Percentiles rank a stretch among this genome's conserved stretches.
Conservation (phyloP, 306 rosid genomes). For the Mucuna pruriens region DNA sequence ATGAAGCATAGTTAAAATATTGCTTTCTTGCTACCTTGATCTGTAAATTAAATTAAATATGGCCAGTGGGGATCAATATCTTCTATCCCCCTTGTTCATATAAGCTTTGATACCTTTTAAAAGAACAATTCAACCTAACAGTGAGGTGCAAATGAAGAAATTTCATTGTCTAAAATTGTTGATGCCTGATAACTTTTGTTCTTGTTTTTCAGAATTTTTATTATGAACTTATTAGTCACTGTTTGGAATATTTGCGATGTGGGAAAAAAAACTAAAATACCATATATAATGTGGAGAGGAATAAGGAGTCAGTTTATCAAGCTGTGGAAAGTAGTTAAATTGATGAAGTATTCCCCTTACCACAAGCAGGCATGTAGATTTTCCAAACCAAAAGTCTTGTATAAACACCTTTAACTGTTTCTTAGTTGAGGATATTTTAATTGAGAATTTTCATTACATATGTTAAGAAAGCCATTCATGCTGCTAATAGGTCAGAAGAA, state of each 20-base stretch:
- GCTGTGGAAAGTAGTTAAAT: conserved; percentile 1
- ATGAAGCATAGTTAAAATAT: neutral
- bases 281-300: conserved; percentile 19
- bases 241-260: neutral
- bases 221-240: neutral
- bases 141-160: neutral
- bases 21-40: neutral
- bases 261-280: neutral
- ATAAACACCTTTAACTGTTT: neutral
- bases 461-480: neutral
- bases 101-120: neutral
- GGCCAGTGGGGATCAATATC: neutral
- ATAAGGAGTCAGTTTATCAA: neutral
- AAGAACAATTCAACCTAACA: neutral
- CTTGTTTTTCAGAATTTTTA: neutral
- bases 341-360: neutral
- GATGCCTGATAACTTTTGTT: neutral
- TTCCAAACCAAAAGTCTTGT: conserved; percentile 19
- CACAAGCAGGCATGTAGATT: conserved; percentile 8
- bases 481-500: conserved; percentile 1
- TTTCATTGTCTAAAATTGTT: neutral
- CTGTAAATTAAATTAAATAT: neutral
- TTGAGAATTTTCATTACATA: neutral
- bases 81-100: neutral
- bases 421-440: conserved; percentile 9